These are phyloP conservation scores for Trametes villosa DNA, from an alignment of 768 basidiomycete species.

Conservation along the genomic window DNA sequence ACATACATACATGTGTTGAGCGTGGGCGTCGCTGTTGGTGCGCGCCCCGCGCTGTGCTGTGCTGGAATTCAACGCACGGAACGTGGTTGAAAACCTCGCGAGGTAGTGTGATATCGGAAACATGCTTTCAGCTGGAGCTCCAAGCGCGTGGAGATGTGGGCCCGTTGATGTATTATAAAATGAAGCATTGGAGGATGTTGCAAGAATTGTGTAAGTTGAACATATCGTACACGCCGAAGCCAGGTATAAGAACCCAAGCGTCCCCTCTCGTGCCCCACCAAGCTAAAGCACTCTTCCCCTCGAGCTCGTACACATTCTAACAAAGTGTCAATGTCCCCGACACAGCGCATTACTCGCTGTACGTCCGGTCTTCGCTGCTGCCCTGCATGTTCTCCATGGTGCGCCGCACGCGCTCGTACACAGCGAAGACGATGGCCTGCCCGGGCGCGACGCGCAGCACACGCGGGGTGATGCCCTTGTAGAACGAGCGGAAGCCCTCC, in stretches of 20 bases:
- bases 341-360: too few species aligned
- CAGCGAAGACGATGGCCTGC: slow-evolving; percentile 95
- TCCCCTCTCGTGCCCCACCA: too few species aligned
- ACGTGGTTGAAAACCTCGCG: neutral
- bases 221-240: neutral
- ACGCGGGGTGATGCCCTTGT: slow-evolving; percentile 97
- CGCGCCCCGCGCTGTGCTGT: neutral
- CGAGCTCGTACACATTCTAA: too few species aligned
- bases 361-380: slow-evolving; percentile 60
- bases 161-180: too few species aligned
- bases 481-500: slow-evolving; percentile 90
- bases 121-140: neutral
- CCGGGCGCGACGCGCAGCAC: slow-evolving; percentile 97
- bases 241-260: neutral
- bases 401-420: slow-evolving; percentile 87
- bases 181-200: neutral
- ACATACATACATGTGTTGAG: too few species aligned
- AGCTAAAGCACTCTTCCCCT: too few species aligned
- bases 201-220: neutral
- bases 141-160: neutral
- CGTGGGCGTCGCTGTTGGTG: too few species aligned
- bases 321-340: too few species aligned
- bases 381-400: slow-evolving; percentile 72
- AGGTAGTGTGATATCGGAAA: neutral
- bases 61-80: neutral